Evolutionary conservation across 805 yeast genomes (phyloP), one percentile per base, ranked within the genome.

Genomic region (Candida xiaguanensis): DNA sequence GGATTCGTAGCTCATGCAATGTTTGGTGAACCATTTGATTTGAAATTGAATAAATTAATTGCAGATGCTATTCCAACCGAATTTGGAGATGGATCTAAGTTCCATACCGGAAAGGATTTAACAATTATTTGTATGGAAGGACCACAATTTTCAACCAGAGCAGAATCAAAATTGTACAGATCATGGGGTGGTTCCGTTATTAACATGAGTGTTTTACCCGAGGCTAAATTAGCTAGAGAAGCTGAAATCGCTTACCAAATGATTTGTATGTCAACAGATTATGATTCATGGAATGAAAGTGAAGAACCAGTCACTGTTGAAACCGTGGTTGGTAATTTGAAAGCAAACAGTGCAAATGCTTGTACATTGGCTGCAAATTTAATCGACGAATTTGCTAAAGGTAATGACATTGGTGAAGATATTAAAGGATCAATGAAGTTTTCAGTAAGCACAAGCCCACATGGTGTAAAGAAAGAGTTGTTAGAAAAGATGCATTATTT

Each of bases 221-320:
- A 93, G 69, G 83, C 95, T 28, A 93, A 93, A 61, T 75, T 93
- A 47, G 99, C 99, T 3, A 79, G 95, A 56, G 99, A 93, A 67
- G 96, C 98, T 32, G 99, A 93, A 65, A 82, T 93, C 48, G 75
- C 95, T 20, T 93, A 93, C 66, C 98, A 91, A 65, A 93, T 93
- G 97, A 77, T 93, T 48, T 93, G 99, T 66, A 93, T 93, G 99
- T 83, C 95, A 1, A 93, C 99, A 3, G 99, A 93, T 63, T 93
- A 93, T 65, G 99, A 93, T 59, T 95, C 99, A 17, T 93, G 99
- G 99, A 85, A 89, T 58, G 95, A 84, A 53, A 79, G 77, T 39
- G 98, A 82, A 58, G 97, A 91, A 56, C 91, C 98, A 2, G 99
- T 93, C 34, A 90, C 98, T 7, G 98, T 93, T n/a, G 97, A 90